A percentile compares a stretch with the other conserved stretches of the same genome.
phyloP scores from a whole-genome alignment of 208 protist species.

The Naegleria fowleri region DNA sequence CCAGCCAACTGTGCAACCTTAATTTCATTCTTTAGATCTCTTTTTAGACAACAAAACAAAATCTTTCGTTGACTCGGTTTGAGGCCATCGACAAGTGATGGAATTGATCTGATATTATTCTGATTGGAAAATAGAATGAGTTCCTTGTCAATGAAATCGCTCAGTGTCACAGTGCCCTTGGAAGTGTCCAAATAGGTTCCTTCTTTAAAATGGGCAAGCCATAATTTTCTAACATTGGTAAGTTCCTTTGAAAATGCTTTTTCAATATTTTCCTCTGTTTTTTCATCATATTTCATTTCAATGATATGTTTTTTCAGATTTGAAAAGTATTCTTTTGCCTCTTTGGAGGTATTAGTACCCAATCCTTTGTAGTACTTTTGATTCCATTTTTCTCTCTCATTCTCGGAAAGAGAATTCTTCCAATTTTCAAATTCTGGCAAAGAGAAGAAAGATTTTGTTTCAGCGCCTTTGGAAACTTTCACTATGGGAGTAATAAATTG shows the following conservation, averaged over 20 bases:
- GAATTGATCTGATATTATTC: conserved; percentile 75
- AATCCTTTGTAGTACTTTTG: conserved; percentile 99
- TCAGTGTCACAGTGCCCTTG: conserved; percentile 67
- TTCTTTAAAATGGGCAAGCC: conserved; percentile 70
- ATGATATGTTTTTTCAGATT: conserved; percentile 78
- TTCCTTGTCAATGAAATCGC: conserved; percentile 98
- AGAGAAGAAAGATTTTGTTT: conserved; percentile 91
- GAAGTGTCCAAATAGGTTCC: conserved; percentile 72
- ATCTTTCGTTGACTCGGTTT: conserved; percentile 99
- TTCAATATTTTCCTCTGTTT: conserved; percentile 85
- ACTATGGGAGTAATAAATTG: conserved; percentile 99
- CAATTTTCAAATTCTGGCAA: conserved; percentile 94
- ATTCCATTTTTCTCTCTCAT: background rate
- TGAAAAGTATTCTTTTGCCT: conserved; percentile 99
- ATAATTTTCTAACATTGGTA: conserved; percentile 95
- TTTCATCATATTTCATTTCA: conserved; percentile 64
- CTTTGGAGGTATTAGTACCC: conserved; percentile 86
- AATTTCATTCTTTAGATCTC: conserved; percentile 85
- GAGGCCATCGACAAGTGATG: conserved; percentile 93
- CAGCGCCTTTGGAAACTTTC: conserved; percentile 77
- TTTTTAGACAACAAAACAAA: conserved; percentile 94
- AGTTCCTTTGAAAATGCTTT: conserved; percentile 95
- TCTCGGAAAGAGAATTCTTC: conserved; percentile 39
- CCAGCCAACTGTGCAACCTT: conserved; percentile 99
- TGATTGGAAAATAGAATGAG: conserved; percentile 95